phyloP scores from a whole-genome alignment of 1,284 basidiomycete genomes.

The Erythrobasidium hasegawianum region DNA sequence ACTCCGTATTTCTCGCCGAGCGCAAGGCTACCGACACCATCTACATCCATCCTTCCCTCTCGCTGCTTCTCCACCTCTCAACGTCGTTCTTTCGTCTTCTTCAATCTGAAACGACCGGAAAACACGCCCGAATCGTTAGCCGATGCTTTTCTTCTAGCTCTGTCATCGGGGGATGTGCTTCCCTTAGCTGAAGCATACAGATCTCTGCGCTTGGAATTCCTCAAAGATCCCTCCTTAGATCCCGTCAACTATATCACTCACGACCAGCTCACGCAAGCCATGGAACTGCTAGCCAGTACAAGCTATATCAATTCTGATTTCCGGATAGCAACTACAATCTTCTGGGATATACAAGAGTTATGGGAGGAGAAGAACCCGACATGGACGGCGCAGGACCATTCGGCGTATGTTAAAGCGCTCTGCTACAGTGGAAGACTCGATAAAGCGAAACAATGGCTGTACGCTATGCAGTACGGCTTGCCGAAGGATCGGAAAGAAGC shows the following conservation, averaged over 20 bases:
- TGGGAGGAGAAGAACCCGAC: conserved; percentile 3
- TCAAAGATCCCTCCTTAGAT: conserved; percentile 8
- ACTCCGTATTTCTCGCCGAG: too few species aligned
- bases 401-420: conserved; percentile 28
- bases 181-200: conserved; percentile 3
- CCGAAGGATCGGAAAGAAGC: neutral
- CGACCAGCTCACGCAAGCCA: conserved; percentile 21
- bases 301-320: conserved; percentile 27
- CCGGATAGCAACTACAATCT: conserved; percentile 35
- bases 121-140: conserved; percentile 4
- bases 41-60: neutral
- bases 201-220: conserved; percentile 1
- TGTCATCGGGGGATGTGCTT: conserved; percentile 7
- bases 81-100: conserved; percentile 12
- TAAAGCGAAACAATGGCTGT: neutral
- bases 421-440: conserved; percentile 18
- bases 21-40: neutral
- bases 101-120: conserved; percentile 6
- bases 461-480: neutral
- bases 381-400: conserved; percentile 35
- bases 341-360: conserved; percentile 32
- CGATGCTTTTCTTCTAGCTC: conserved; percentile 5
- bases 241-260: conserved; percentile 2
- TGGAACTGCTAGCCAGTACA: conserved; percentile 37
- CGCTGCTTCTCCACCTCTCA: neutral